Conservation (phyloP, 139 green algal species). For the Spirogloea muscicola region DNA sequence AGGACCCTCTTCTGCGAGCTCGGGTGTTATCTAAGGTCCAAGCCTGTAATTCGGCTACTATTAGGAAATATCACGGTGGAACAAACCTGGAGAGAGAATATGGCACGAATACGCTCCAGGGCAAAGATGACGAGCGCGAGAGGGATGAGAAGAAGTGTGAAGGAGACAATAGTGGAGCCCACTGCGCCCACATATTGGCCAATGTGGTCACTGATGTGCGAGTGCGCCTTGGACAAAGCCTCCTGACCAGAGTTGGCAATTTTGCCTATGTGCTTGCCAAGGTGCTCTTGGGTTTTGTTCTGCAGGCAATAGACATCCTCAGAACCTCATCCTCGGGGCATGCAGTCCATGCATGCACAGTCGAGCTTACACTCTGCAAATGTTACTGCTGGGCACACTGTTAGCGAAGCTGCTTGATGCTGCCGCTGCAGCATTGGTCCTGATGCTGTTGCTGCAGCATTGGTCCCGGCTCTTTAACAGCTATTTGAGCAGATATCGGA, state of each 20-base stretch:
- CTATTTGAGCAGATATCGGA: neutral
- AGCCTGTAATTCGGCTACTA: too few relatives aligned
- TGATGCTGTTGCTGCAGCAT: neutral
- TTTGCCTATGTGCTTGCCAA: neutral
- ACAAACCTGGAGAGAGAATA: conserved; percentile 13
- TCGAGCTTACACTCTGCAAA: neutral
- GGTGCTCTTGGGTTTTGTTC: conserved; percentile 14
- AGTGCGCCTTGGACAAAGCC: neutral
- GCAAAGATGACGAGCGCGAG: conserved; percentile 7
- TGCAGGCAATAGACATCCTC: neutral
- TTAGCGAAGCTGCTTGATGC: neutral
- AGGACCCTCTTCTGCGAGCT: too few relatives aligned
- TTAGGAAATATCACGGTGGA: too few relatives aligned
- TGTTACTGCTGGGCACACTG: neutral
- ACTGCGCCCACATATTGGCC: conserved; percentile 18
- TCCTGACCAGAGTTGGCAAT: conserved; percentile 8
- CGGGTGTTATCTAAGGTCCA: too few relatives aligned
- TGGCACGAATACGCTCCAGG: neutral
- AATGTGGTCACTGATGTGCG: neutral
- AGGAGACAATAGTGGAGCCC: conserved; percentile 29
- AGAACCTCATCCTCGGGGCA: neutral
- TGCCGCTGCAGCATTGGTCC: neutral
- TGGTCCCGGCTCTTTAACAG: neutral
- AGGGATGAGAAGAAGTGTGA: conserved; percentile 20
- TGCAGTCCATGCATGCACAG: neutral